Evolutionary conservation across 2,329 filamentous ascomycete genomes (phyloP), one percentile per base, ranked within the genome.

Genomic region (Talaromyces sp.): DNA sequence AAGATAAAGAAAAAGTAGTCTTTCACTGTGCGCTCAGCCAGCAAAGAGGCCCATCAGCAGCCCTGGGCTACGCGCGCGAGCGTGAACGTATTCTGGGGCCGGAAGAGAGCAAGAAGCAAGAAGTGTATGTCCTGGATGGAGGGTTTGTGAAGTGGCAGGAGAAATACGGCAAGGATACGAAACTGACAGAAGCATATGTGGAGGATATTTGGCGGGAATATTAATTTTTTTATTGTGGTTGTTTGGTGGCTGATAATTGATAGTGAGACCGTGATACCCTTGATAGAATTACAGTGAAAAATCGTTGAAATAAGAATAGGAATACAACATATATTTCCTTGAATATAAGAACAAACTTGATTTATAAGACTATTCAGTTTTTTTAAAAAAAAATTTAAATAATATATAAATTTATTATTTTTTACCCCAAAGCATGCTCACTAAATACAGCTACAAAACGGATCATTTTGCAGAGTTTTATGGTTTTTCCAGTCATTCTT

Each of bases 21-120:
- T 99, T 99, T 75, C 95, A 99, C 78, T 99, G 95, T 76, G 89
- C 90, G 19, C 80, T 98, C 59, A 93, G 89, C 66, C 95, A 98
- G 79, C 89, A 96, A 77, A 83, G 95, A 0, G 95, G 95, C 0
- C 95, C 95, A 0, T 84, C 84, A 56, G 92, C 93, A 3, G 95
- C 95, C 3, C 77, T 96, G 67, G 82, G 83, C 69, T 98, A 97
- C 74, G 71, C 70, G 0, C 71, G 77, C 5, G 89, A 92, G 77
- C 81, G 86, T 53, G 86, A 89, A 66, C 78, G 82, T 58, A 62
- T 81, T 64, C 69, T 80, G 32, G 78, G 77, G 4, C 67, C 67
- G 21, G 75, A 77, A 50, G 75, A 77, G 65, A 71, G 64, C 64
- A 67, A 63, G 68, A 77, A 69, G 63, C 93, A 97, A 78, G 85